phyloP scores from a whole-genome alignment of 139 green algal species.

The Chlorella sp. region DNA sequence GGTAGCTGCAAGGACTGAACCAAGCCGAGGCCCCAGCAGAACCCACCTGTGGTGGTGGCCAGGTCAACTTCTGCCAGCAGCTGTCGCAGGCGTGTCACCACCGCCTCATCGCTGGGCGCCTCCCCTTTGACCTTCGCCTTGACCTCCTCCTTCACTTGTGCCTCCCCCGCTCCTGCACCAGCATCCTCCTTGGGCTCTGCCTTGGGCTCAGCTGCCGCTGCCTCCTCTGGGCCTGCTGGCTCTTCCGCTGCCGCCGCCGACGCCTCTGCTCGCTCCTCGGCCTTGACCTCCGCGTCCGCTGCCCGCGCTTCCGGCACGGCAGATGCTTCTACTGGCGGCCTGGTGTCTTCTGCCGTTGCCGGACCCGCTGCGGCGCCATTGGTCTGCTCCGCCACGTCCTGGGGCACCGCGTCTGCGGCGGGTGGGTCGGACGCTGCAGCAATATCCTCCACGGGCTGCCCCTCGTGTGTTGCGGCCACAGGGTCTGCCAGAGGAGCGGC shows the following conservation, averaged over 20 bases:
- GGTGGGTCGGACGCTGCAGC: background rate
- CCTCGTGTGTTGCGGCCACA: no score
- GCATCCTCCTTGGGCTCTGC: background rate
- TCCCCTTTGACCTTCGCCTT: background rate
- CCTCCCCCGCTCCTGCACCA: background rate
- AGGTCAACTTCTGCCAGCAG: slow-evolving; percentile 62
- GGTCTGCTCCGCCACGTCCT: background rate
- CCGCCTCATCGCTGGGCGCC: slow-evolving; percentile 41
- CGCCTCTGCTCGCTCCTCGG: background rate
- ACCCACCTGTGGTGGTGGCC: slow-evolving; percentile 59
- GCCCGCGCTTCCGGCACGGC: background rate
- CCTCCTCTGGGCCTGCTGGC: background rate
- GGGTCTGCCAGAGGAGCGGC: no score
- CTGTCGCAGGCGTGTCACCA: slow-evolving; percentile 43
- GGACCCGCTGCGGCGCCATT: background rate
- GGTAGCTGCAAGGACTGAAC: background rate
- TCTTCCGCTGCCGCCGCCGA: background rate
- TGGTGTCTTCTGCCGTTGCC: background rate
- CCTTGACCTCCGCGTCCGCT: background rate
- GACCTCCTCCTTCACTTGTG: background rate
- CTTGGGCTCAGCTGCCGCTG: background rate
- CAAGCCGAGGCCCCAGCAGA: background rate
- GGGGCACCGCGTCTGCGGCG: background rate
- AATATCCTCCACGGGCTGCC: background rate
- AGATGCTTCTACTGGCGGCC: background rate